A percentile compares a stretch with the other conserved stretches of the same genome.
These are phyloP conservation scores for Apium graveolens DNA, from an alignment of 129 eudicot genomes.

Conservation along the genomic window DNA sequence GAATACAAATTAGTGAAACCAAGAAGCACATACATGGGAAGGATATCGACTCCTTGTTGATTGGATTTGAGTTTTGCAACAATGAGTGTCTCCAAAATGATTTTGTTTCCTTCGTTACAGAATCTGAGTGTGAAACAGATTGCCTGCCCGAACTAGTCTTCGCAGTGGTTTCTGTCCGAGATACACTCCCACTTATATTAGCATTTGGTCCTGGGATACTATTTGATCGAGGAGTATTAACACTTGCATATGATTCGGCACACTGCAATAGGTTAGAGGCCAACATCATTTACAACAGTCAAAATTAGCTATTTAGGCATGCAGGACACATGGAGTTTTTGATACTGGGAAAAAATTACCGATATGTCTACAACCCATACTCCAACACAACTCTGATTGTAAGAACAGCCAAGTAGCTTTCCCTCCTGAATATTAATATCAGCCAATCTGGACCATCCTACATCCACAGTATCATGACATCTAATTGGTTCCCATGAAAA, in stretches of 20 bases:
- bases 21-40: slow-evolving; percentile 46
- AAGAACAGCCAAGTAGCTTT: slow-evolving; percentile 95
- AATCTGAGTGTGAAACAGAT: slow-evolving; percentile 65
- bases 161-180: slow-evolving; percentile 45
- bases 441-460: slow-evolving; percentile 91
- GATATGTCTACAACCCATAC: slow-evolving; percentile 98
- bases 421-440: slow-evolving; percentile 96
- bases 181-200: slow-evolving; percentile 46
- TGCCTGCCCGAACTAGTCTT: slow-evolving; percentile 58
- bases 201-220: slow-evolving; percentile 51
- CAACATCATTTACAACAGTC: slow-evolving; percentile 18
- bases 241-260: slow-evolving; percentile 55
- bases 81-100: slow-evolving; percentile 50
- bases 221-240: slow-evolving; percentile 30
- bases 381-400: slow-evolving; percentile 98
- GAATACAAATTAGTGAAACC: not conserved
- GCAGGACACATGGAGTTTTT: not conserved
- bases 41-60: slow-evolving; percentile 56
- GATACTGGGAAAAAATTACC: slow-evolving; percentile 30
- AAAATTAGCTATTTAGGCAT: too few relatives aligned
- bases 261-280: slow-evolving; percentile 41
- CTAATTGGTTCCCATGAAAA: slow-evolving; percentile 94
- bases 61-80: slow-evolving; percentile 45
- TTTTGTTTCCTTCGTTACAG: slow-evolving; percentile 58
- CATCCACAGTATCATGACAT: slow-evolving; percentile 88